Conservation (phyloP, 2,329 filamentous ascomycete species). For the Phaeomoniella chlamydospora region DNA sequence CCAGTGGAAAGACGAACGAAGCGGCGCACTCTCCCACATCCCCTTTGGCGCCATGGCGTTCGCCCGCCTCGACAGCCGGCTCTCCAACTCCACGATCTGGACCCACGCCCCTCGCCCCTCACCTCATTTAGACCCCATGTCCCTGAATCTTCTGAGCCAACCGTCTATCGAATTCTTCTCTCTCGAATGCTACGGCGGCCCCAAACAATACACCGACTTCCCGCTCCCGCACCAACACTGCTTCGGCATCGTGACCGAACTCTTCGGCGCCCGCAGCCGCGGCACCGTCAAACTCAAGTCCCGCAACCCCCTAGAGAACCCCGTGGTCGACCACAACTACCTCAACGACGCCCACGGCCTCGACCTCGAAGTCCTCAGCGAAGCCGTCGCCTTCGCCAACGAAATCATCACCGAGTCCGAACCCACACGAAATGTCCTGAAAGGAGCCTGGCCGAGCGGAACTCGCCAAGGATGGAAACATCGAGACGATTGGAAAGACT, state of each 20-base stretch:
- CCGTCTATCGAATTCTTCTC: conserved; percentile 50
- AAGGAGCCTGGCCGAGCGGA: conserved; percentile 44
- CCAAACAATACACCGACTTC: conserved; percentile 40
- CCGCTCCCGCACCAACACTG: conserved; percentile 38
- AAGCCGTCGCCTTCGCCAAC: conserved; percentile 44
- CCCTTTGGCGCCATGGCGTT: conserved; percentile 50
- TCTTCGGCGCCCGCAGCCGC: conserved; percentile 43
- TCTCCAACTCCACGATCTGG: conserved; percentile 42
- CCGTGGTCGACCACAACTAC: conserved; percentile 44
- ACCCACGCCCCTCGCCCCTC: conserved; percentile 27
- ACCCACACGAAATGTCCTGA: conserved; percentile 44
- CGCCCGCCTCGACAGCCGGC: conserved; percentile 45
- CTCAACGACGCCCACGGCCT: conserved; percentile 40
- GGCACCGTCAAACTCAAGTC: conserved; percentile 39
- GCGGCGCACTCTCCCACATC: conserved; percentile 44
- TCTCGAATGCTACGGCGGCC: conserved; percentile 47
- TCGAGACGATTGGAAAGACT: conserved; percentile 43
- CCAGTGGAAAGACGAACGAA: conserved; percentile 43
- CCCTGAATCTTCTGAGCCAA: conserved; percentile 37
- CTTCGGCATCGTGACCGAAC: conserved; percentile 43
- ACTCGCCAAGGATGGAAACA: conserved; percentile 38
- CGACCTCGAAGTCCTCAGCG: conserved; percentile 43
- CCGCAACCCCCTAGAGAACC: conserved; percentile 34
- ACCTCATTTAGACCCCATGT: conserved; percentile 51
- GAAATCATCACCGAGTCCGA: conserved; percentile 44